These are phyloP conservation scores for Tothia fuscella DNA, from an alignment of 2,329 filamentous ascomycete genomes.

Conservation along the genomic window DNA sequence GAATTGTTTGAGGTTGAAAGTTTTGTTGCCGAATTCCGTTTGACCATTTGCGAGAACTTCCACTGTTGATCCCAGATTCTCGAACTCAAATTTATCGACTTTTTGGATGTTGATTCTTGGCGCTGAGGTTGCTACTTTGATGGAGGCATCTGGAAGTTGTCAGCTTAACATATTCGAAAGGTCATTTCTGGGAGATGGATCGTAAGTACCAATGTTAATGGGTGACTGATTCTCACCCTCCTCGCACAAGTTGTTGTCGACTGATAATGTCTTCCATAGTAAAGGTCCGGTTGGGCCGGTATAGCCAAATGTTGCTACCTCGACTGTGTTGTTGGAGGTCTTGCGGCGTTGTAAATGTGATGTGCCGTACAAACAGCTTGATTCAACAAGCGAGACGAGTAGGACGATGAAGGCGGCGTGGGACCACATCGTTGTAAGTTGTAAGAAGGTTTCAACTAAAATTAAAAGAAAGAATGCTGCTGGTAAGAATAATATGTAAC, in stretches of 20 bases:
- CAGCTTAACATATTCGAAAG: slow-evolving; percentile 17
- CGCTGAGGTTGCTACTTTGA: slow-evolving; percentile 20
- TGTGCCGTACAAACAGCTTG: slow-evolving; percentile 32
- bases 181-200: slow-evolving; percentile 15
- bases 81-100: slow-evolving; percentile 35
- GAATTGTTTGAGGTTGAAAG: slow-evolving; percentile 41
- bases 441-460: not conserved
- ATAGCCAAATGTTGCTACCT: slow-evolving; percentile 30
- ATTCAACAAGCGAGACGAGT: slow-evolving; percentile 16
- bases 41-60: slow-evolving; percentile 41
- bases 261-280: slow-evolving; percentile 39
- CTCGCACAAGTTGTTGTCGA: slow-evolving; percentile 36
- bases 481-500: not conserved
- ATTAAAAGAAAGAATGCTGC: not conserved
- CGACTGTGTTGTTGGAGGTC: slow-evolving; percentile 17
- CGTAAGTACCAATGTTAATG: slow-evolving; percentile 37
- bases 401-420: not conserved
- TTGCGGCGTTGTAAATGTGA: slow-evolving; percentile 22
- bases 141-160: slow-evolving; percentile 18
- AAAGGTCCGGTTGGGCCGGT: slow-evolving; percentile 34
- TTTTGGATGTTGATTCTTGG: slow-evolving; percentile 30
- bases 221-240: slow-evolving; percentile 42
- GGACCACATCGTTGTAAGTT: not conserved
- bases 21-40: slow-evolving; percentile 27
- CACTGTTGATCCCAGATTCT: slow-evolving; percentile 47